Conservation (phyloP, 257 asterid genomes). For the Rehmannia glutinosa region DNA sequence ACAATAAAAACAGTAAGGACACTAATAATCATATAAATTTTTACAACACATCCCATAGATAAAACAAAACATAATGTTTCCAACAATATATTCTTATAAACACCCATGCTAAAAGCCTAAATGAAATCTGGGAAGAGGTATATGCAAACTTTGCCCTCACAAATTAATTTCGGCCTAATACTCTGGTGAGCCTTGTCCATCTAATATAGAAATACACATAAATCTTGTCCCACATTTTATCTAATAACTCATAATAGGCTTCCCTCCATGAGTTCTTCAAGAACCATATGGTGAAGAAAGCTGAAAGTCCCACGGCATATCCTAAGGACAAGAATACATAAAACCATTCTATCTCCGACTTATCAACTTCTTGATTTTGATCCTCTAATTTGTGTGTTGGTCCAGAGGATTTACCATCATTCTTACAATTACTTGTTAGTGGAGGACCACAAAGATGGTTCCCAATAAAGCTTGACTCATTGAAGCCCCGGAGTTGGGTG, state of each 20-base stretch:
- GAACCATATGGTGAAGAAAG: not conserved
- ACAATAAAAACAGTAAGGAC: too few species aligned
- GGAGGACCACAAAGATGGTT: slow-evolving; percentile 31
- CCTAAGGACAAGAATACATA: slow-evolving; percentile 16
- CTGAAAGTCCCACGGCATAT: slow-evolving; percentile 15
- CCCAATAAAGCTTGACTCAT: slow-evolving; percentile 18
- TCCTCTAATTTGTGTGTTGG: not conserved
- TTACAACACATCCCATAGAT: too few species aligned
- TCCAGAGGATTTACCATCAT: too few species aligned
- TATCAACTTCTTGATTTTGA: not conserved
- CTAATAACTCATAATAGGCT: not conserved
- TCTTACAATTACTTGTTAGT: slow-evolving; percentile 6
- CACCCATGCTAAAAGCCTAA: too few species aligned
- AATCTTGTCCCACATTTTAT: not conserved
- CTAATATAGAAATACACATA: not conserved
- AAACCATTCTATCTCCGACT: slow-evolving; percentile 3
- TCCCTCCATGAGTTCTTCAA: slow-evolving; percentile 16
- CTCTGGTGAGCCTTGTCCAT: not conserved
- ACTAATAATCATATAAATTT: too few species aligned
- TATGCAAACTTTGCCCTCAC: too few species aligned
- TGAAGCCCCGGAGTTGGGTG: slow-evolving; percentile 12
- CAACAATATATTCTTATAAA: too few species aligned
- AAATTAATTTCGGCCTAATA: not conserved
- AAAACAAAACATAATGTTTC: too few species aligned
- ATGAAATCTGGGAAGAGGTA: too few species aligned